Evolutionary conservation across 2,329 filamentous ascomycete genomes (phyloP).

Genomic region (Neoascochyta sp.): DNA sequence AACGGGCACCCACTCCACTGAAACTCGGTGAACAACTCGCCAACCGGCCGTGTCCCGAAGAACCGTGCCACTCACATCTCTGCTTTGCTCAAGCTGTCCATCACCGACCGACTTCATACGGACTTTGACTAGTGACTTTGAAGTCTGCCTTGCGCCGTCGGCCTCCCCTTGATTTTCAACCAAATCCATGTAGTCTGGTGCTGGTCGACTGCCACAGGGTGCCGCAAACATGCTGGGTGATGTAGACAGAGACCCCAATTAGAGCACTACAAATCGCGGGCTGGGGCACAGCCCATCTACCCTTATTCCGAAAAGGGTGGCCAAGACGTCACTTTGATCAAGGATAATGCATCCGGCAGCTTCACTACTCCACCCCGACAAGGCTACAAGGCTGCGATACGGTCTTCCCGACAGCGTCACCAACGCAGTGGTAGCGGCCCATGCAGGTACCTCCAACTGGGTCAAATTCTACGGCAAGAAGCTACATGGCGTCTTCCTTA

Average conservation of each 20-base stretch:
- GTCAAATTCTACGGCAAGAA: conserved; percentile 12
- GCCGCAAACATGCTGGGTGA: neutral
- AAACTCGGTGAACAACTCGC: neutral
- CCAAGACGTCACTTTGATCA: conserved; percentile 2
- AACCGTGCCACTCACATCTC: no score
- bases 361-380: conserved; percentile 6
- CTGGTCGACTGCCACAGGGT: neutral
- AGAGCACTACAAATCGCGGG: neutral
- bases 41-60: conserved; percentile 1
- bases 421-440: conserved; percentile 21
- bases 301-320: conserved; percentile 4
- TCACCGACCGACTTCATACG: no score
- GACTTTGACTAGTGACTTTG: no score
- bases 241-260: neutral
- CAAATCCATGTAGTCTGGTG: neutral
- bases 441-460: conserved; percentile 24
- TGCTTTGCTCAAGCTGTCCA: no score
- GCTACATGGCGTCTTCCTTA: conserved; percentile 13
- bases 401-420: conserved; percentile 14
- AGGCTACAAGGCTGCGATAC: conserved; percentile 8
- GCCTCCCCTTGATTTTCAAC: neutral
- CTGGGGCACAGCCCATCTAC: conserved; percentile 3
- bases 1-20: conserved; percentile 2
- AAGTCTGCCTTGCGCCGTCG: neutral
- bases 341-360: conserved; percentile 2